Evolutionary conservation across 352 stramenopile genomes (phyloP).

Genomic region (Thraustotheca clavata): DNA sequence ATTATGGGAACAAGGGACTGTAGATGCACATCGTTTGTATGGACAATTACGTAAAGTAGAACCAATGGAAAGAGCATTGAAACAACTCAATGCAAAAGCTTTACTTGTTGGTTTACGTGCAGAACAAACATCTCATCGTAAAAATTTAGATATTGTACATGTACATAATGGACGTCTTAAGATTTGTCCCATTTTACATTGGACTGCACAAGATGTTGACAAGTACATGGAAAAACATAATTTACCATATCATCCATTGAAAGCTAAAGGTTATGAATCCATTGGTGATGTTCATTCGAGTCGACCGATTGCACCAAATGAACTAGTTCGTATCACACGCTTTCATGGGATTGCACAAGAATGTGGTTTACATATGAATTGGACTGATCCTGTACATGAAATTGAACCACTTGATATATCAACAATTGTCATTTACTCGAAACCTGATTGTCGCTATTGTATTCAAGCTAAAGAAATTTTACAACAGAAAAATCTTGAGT

Average conservation of each 20-base stretch:
- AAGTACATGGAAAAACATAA: constrained; percentile 61
- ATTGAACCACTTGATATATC: constrained; percentile 31
- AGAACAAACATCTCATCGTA: constrained; percentile 57
- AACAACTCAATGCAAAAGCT: constrained; percentile 44
- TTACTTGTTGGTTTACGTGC: constrained; percentile 78
- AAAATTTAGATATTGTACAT: constrained; percentile 62
- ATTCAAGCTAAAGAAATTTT: constrained; percentile 53
- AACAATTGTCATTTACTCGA: constrained; percentile 52
- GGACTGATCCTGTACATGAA: constrained; percentile 36
- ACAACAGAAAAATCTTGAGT: constrained; percentile 42
- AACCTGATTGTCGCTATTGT: constrained; percentile 72
- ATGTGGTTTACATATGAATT: constrained; percentile 76
- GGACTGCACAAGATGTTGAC: constrained; percentile 65
- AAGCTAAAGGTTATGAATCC: constrained; percentile 69
- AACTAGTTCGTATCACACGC: constrained; percentile 54
- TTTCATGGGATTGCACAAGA: constrained; percentile 77
- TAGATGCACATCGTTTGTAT: constrained; percentile 69
- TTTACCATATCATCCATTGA: constrained; percentile 79
- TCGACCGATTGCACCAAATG: constrained; percentile 58
- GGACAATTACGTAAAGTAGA: constrained; percentile 79
- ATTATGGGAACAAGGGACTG: constrained; percentile 60
- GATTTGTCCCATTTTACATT: constrained; percentile 78
- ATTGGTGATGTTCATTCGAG: constrained; percentile 80
- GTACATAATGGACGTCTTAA: constrained; percentile 75
- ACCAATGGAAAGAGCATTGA: constrained; percentile 66